A percentile compares a stretch with the other conserved stretches of the same genome.
Evolutionary conservation across 2,329 filamentous ascomycete genomes (phyloP).

Genomic region (Monilinia fructicola): DNA sequence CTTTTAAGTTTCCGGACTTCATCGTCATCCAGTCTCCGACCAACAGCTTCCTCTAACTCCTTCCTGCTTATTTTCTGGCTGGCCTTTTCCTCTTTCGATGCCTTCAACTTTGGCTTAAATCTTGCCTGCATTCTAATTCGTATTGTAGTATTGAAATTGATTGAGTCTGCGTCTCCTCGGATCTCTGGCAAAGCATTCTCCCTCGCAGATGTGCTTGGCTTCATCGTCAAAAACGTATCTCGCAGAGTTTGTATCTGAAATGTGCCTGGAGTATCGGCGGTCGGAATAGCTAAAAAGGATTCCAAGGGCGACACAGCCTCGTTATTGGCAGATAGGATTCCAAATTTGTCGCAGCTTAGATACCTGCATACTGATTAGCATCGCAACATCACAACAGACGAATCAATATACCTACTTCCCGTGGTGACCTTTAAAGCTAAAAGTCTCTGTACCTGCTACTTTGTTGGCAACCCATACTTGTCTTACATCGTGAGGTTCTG

Average conservation of each 20-base stretch:
- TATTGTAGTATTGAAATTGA: slow-evolving; percentile 68
- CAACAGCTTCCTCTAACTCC: slow-evolving; percentile 80
- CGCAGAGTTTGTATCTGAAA: slow-evolving; percentile 74
- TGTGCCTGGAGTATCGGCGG: slow-evolving; percentile 64
- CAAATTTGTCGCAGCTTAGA: slow-evolving; percentile 81
- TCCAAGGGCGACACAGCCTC: slow-evolving; percentile 84
- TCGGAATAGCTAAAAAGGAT: slow-evolving; percentile 68
- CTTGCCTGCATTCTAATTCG: slow-evolving; percentile 90
- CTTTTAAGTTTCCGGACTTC: slow-evolving; percentile 82
- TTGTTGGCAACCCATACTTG: slow-evolving; percentile 92
- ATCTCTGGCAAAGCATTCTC: slow-evolving; percentile 59
- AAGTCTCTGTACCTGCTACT: slow-evolving; percentile 76
- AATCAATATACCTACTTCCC: slow-evolving; percentile 59
- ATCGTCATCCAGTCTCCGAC: slow-evolving; percentile 74
- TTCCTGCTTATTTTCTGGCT: slow-evolving; percentile 81
- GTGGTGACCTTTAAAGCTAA: slow-evolving; percentile 87
- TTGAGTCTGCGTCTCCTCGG: slow-evolving; percentile 70
- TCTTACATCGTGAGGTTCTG: slow-evolving; percentile 92
- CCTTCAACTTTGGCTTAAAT: slow-evolving; percentile 83
- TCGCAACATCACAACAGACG: background rate
- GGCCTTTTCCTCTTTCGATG: slow-evolving; percentile 78
- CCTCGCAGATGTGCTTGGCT: slow-evolving; percentile 51
- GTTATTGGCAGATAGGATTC: slow-evolving; percentile 70
- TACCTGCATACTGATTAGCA: slow-evolving; percentile 55
- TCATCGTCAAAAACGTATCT: slow-evolving; percentile 67